A percentile compares a stretch with the other conserved stretches of the same genome.
Evolutionary conservation across 2,329 filamentous ascomycete species (phyloP).

Genomic region (Cladophialophora chaetospira): DNA sequence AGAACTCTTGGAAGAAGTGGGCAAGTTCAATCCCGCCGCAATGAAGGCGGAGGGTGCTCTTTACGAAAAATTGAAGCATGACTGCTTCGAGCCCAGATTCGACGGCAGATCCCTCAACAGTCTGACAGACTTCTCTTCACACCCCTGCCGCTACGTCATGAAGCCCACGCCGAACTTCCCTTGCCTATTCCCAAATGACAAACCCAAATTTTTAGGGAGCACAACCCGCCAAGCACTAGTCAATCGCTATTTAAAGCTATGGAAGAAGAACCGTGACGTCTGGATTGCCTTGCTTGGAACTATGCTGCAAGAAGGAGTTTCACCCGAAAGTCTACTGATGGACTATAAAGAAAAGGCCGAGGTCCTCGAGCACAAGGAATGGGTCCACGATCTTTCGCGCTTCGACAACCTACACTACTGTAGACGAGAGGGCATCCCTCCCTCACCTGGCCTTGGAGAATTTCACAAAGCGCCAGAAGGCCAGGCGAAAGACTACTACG

Average conservation of each 20-base stretch:
- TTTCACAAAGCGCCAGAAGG: not conserved
- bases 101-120: not conserved
- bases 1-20: no score
- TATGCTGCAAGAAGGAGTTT: slow-evolving; percentile 11
- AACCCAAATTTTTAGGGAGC: no score
- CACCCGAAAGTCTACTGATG: slow-evolving; percentile 2
- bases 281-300: slow-evolving; percentile 11
- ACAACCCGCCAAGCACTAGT: not conserved
- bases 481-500: not conserved
- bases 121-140: not conserved
- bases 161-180: not conserved
- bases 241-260: not conserved
- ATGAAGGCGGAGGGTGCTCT: not conserved
- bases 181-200: not conserved
- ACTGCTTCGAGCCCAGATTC: not conserved
- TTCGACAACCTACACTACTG: slow-evolving; percentile 1
- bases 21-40: no score
- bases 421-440: not conserved
- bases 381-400: not conserved
- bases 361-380: slow-evolving; percentile 3
- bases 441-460: not conserved
- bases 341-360: not conserved
- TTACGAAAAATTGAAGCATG: not conserved
- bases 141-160: not conserved
- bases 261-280: not conserved